Evolutionary conservation across 2,329 filamentous ascomycete species (phyloP).

Genomic region (Lithohypha guttulata): DNA sequence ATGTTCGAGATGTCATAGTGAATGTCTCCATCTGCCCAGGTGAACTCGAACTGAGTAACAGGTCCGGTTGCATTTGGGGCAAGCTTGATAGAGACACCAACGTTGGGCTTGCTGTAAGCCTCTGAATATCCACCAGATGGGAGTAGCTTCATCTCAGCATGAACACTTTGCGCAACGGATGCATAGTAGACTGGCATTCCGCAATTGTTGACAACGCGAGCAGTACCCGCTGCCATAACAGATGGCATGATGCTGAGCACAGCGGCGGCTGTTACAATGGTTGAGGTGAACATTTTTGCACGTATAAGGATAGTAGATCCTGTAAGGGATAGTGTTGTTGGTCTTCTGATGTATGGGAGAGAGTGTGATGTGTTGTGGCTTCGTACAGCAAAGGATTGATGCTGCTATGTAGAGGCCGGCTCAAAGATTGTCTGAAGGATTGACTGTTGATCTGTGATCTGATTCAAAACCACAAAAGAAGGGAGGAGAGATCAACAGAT

Average conservation of each 20-base stretch:
- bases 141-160: conserved; percentile 25
- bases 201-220: conserved; percentile 32
- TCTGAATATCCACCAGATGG: conserved; percentile 28
- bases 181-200: conserved; percentile 29
- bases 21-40: conserved; percentile 27
- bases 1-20: conserved; percentile 36
- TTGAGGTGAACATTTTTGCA: conserved; percentile 21
- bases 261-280: conserved; percentile 22
- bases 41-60: conserved; percentile 34
- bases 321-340: background rate
- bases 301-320: conserved; percentile 12
- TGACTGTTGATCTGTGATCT: conserved; percentile 17
- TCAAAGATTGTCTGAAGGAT: conserved; percentile 17
- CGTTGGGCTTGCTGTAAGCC: conserved; percentile 26
- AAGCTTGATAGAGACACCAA: conserved; percentile 34
- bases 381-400: conserved; percentile 23
- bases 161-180: conserved; percentile 28
- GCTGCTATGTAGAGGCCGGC: conserved; percentile 21
- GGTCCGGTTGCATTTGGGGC: conserved; percentile 27
- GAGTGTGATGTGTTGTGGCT: conserved; percentile 12
- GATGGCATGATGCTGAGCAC: conserved; percentile 27
- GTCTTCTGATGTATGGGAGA: conserved; percentile 2
- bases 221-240: conserved; percentile 28
- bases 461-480: conserved; percentile 13
- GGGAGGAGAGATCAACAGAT: background rate